Evolutionary conservation across 2,329 filamentous ascomycete species (phyloP).

Genomic region (Cladophialophora exuberans): DNA sequence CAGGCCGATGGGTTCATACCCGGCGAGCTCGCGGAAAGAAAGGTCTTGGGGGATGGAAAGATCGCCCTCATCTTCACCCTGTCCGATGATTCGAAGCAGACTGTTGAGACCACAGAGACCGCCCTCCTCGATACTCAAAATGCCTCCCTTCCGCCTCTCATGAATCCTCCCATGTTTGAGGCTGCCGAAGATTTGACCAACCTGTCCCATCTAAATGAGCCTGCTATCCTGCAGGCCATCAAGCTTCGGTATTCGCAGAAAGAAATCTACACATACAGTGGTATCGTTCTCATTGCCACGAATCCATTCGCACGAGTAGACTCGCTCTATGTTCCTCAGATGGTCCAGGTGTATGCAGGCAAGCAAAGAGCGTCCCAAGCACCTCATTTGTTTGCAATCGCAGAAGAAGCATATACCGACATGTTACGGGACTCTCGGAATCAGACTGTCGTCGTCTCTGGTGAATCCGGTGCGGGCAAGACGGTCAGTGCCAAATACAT

Average conservation of each 20-base stretch:
- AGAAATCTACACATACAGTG: conserved; percentile 99
- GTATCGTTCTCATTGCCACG: conserved; percentile 96
- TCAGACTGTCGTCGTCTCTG: conserved; percentile 98
- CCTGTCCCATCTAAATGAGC: conserved; percentile 96
- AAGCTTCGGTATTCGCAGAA: conserved; percentile 96
- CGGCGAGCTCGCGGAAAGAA: conserved; percentile 89
- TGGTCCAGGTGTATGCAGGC: conserved; percentile 99
- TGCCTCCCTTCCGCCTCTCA: conserved; percentile 81
- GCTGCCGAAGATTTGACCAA: conserved; percentile 98
- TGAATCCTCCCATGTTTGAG: conserved; percentile 98
- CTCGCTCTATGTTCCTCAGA: conserved; percentile 96
- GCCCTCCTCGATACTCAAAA: conserved; percentile 74
- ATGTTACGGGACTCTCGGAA: conserved; percentile 96
- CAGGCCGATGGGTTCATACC: conserved; percentile 94
- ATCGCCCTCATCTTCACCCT: conserved; percentile 75
- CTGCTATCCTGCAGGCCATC: conserved; percentile 96
- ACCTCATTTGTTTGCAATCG: conserved; percentile 97
- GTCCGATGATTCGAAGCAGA: conserved; percentile 83
- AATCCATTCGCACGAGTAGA: conserved; percentile 98
- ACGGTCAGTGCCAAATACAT: conserved; percentile 99
- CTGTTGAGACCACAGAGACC: conserved; percentile 73
- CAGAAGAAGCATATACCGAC: conserved; percentile 97
- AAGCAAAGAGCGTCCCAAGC: conserved; percentile 96
- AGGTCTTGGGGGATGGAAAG: conserved; percentile 79
- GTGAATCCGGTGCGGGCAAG: conserved; percentile 97